Conservation (phyloP, 2,329 filamentous ascomycete genomes). For the Calonectria fujianensis region DNA sequence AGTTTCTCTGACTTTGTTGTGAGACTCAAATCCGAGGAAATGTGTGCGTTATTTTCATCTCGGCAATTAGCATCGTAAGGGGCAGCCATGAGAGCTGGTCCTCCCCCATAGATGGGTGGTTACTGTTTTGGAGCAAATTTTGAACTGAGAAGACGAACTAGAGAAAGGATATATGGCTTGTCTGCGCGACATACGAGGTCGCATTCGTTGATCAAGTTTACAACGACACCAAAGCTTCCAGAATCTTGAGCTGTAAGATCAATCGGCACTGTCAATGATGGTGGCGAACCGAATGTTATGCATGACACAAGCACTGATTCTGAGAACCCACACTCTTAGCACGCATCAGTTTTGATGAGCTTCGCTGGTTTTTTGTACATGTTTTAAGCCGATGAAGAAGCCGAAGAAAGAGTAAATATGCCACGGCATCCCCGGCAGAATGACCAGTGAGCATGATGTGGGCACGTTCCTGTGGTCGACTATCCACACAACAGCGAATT, state of each 20-base stretch:
- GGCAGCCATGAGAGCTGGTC: not conserved
- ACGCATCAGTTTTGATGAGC: not conserved
- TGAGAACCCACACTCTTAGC: not conserved
- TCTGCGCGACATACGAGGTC: constrained; percentile 14
- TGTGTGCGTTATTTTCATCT: not conserved
- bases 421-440: not conserved
- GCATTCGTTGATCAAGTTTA: constrained; percentile 4
- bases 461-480: not conserved
- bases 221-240: not conserved
- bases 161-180: not conserved
- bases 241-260: not conserved
- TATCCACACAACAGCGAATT: not conserved
- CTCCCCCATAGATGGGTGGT: not conserved
- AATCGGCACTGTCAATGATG: not conserved
- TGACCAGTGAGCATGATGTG: constrained; percentile 16
- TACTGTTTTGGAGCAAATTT: not conserved
- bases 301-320: not conserved
- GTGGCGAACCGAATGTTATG: constrained; percentile 3
- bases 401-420: constrained; percentile 10
- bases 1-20: not conserved
- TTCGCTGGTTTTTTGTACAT: not conserved
- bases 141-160: constrained; percentile 1
- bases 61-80: too few relatives aligned
- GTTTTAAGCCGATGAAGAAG: not conserved
- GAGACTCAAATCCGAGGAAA: too few relatives aligned